Percentiles rank a stretch among this genome's conserved stretches.
phyloP scores from a whole-genome alignment of 805 yeast genomes.

The Tetrapisispora iriomotensis region DNA sequence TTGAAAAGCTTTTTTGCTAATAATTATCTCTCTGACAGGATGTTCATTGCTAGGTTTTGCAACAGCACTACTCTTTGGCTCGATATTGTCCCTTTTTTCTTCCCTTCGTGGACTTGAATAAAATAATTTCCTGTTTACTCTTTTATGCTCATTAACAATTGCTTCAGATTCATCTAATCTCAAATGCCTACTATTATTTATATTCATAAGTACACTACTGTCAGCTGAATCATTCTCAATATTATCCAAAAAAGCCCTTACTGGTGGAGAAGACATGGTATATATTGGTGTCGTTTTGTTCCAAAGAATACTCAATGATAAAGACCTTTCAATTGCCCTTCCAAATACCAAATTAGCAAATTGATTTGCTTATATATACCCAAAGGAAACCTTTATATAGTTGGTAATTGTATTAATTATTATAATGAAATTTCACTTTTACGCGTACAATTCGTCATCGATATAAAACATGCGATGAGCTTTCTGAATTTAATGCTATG shows the following conservation, averaged over 20 bases:
- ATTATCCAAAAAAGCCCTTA: constrained; percentile 2
- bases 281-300: not conserved
- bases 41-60: not conserved
- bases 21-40: not conserved
- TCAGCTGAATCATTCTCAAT: constrained; percentile 7
- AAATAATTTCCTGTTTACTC: constrained; percentile 1
- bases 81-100: too few relatives aligned
- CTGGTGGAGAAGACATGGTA: constrained; percentile 1
- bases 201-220: constrained; percentile 9
- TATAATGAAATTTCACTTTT: too few relatives aligned
- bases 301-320: not conserved
- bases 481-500: too few relatives aligned
- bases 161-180: constrained; percentile 12
- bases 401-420: too few relatives aligned
- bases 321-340: too few relatives aligned
- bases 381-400: too few relatives aligned
- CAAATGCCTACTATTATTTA: constrained; percentile 8
- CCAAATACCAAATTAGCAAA: too few relatives aligned
- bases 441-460: too few relatives aligned
- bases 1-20: not conserved
- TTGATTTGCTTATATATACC: too few relatives aligned
- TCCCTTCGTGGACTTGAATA: not conserved
- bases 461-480: too few relatives aligned
- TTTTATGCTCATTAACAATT: constrained; percentile 4
- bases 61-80: too few relatives aligned